Evolutionary conservation across 2,329 filamentous ascomycete genomes (phyloP), one percentile per base, ranked within the genome.

Genomic region (Lecanicillium sp.): DNA sequence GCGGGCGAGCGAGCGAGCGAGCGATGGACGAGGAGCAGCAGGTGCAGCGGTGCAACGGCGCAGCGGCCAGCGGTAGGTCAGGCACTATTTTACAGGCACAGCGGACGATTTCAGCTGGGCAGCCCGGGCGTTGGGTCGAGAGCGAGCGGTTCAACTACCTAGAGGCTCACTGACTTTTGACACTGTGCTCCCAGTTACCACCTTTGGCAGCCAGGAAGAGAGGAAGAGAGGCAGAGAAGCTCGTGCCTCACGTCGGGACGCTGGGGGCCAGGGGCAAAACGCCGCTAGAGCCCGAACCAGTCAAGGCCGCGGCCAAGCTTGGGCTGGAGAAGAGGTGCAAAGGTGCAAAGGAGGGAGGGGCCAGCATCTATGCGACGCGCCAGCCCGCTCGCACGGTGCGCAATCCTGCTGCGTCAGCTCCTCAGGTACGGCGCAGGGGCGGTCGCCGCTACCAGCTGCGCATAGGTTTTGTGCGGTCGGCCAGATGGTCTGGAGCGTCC

Each of bases 11-110:
- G 29, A 35, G 29, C 30, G 29, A 14, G 4, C 41, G 24, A 27
- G 40, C 19, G 27, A 24, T 29, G n/a, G 40, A 10, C 24, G 17
- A 42, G 9, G 23, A 35, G 29, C 41, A 35, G 41, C 42, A 44
- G 42, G 42, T 37, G 33, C 30, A 29, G 26, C 26, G 26, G n/a
- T 43, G 43, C 33, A 23, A 45, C 33, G 6, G 42, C 43, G 33
- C 33, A 23, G 43, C 23, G 23, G 26, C n/a, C 20, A 19, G 7
- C 12, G 26, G 26, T 29, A 19, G 19, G 39, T 44, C 42, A n/a
- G n/a, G n/a, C n/a, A n/a, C n/a, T n/a, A n/a, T n/a, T n/a, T n/a
- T n/a, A n/a, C n/a, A n/a, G n/a, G n/a, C n/a, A n/a, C n/a, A n/a
- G n/a, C n/a, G n/a, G n/a, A n/a, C n/a, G n/a, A n/a, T n/a, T n/a